Evolutionary conservation across 495 filamentous ascomycete genomes (phyloP).

Genomic region (Xanthoparmelia taractica): DNA sequence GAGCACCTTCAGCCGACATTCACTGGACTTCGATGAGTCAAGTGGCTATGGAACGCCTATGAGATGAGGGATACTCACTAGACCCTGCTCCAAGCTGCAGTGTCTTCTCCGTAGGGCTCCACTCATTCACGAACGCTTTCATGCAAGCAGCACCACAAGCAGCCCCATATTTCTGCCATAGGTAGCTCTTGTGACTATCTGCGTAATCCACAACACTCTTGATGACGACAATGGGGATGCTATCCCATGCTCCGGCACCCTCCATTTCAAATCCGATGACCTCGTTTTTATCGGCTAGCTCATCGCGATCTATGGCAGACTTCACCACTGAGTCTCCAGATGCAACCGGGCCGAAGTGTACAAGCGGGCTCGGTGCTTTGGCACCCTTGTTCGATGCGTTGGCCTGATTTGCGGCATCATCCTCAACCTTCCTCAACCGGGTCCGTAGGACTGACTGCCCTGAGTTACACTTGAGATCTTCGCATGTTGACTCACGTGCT

Average conservation of each 20-base stretch:
- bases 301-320: constrained; percentile 29
- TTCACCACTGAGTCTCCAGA: constrained; percentile 32
- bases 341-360: constrained; percentile 28
- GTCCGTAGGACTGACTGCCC: constrained; percentile 8
- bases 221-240: constrained; percentile 33
- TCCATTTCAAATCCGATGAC: constrained; percentile 42
- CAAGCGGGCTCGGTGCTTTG: not conserved
- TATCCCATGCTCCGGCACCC: constrained; percentile 37
- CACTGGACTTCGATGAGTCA: no score
- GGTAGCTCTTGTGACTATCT: constrained; percentile 39
- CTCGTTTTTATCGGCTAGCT: constrained; percentile 13
- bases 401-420: not conserved
- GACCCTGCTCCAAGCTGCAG: not conserved
- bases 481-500: constrained; percentile 12
- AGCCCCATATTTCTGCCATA: constrained; percentile 38
- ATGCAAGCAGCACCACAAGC: constrained; percentile 30
- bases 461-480: constrained; percentile 9
- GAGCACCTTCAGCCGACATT: no score
- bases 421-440: not conserved
- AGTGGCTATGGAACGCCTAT: no score
- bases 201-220: constrained; percentile 40
- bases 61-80: not conserved
- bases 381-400: not conserved
- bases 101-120: not conserved
- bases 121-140: constrained; percentile 27